Evolutionary conservation across 2,329 filamentous ascomycete genomes (phyloP), one percentile per base, ranked within the genome.

Genomic region (Pezicula rhizophila): DNA sequence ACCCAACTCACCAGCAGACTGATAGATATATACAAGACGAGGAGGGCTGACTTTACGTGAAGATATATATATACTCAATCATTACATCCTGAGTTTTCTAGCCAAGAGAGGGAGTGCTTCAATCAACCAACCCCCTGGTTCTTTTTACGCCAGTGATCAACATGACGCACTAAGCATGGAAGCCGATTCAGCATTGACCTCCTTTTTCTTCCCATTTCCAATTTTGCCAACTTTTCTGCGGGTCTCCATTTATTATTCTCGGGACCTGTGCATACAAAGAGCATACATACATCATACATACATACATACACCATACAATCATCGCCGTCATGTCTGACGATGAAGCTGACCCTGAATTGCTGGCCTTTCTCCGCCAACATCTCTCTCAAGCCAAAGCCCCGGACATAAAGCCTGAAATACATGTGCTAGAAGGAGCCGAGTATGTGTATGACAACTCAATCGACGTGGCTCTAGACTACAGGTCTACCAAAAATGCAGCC

Each of bases 361-460:
- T 96, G 17, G 89, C 84, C 57, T 83, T 96, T 17, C 79, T 97
- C 12, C 85, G 90, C 46, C 82, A 93, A 66, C 88, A 90, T 54
- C 76, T 95, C 40, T 69, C 85, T 46, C 79, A 82, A 47, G 70
- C 74, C 17, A 67, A 71, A 23, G 62, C 80, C 46, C 67, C 76
- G 42, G 69, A 78, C 17, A 77, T 66, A 5, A 69, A 84, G 18
- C 79, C 86, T 17, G 87, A 92, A 59, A 95, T 88, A 5, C 87
- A 84, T 45, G 90, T 97, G 37, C 78, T 97, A 4, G 76, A 88
- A 55, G 79, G 83, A 53, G 91, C 91, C 40, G 84, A 95, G 68
- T 88, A 85, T 69, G 84, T 97, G 61, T 95, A 87, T 70, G 83
- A 96, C 71, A 93, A 96, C 68, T 81, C 89, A 54, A 90, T 96